Evolutionary conservation across 768 basidiomycete species (phyloP), one percentile per base, ranked within the genome.

Genomic region (Suillus subaureus): DNA sequence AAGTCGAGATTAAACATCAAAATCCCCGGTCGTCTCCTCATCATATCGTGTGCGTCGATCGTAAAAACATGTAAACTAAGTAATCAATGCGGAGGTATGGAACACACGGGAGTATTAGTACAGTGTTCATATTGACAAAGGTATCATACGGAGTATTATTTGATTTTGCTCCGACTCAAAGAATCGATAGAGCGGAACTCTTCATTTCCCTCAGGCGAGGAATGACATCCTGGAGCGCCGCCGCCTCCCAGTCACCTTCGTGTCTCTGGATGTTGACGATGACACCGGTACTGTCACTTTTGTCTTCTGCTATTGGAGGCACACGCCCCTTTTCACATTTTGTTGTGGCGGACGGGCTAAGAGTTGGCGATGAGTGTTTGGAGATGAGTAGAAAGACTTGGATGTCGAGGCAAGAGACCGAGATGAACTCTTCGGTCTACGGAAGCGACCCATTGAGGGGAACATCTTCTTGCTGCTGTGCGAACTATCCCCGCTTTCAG

Each of bases 141-240:
- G 23, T 39, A 26, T 23, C 33, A 40, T 28, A 18, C 56, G 26
- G 8, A 5, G 4, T 2, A 40, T 60, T 6, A 39, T 39, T 18
- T 16, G 23, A 39, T 58, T 9, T 6, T 54, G 28, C n/a, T n/a
- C n/a, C n/a, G n/a, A n/a, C n/a, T n/a, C 6, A 54, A 16, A 33
- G 21, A 13, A 55, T 15, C 11, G 15, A 40, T 21, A 37, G n/a
- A 23, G 35, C n/a, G 5, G 40, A 31, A 15, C 26, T 40, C 62
- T 61, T 77, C 43, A 77, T 69, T n/a, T 66, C 62, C 64, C 75
- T 75, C 33, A 77, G 35, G 42, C 63, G 65, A n/a, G 72, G 74
- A 6, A 78, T 75, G n/a, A 78, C 73, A 11, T 78, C 77, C 1
- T 51, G 56, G 61, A 78, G 23, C 35, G 66, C 61, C 42, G 62